Evolutionary conservation across 2,329 filamentous ascomycete species (phyloP), one percentile per base, ranked within the genome.

Genomic region (Aspergillus hortae): DNA sequence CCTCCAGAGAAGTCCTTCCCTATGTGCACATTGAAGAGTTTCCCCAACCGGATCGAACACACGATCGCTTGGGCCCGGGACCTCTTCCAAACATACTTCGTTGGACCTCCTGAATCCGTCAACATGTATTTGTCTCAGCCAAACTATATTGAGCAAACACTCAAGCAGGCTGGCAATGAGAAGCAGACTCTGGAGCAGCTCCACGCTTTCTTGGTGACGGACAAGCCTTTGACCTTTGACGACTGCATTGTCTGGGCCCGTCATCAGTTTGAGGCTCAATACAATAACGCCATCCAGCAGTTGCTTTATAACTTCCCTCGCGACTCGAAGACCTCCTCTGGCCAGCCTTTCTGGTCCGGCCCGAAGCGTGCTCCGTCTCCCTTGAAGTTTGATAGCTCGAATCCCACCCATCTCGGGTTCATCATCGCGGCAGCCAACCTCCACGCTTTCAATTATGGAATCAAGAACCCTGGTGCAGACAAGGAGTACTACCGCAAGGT

Each of bases 21-120:
- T 0, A 97, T 97, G 92, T 99, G 94, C 73, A 97, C 94, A 4
- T 81, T 99, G 56, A 85, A 90, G 67, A 96, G 92, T 73, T 99
- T 99, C 80, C 94, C 94, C 53, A 99, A 99, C 80, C 88, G 88
- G 65, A 99, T 99, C 64, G 92, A 99, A 75, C 94, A 99, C 73
- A 97, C 94, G 0, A 99, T 99, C 70, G 94, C 94, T 2, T 99
- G 94, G 94, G 87, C 92, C 36, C 90, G 95, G 65, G 94, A 97
- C 71, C 82, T 96, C 59, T 99, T 99, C 74, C 91, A 97, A 75
- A 87, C 86, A 25, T 90, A 87, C 61, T 99, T 97, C 64, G 91
- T 95, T 62, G 94, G 92, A 62, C 91, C 91, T 30, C 89, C 94
- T 0, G 91, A 97, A 74, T 89, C 91, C 33, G 92, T 94, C 67